Evolutionary conservation across 1,139 yeast species (phyloP).

Genomic region (Geotrichum australiense): DNA sequence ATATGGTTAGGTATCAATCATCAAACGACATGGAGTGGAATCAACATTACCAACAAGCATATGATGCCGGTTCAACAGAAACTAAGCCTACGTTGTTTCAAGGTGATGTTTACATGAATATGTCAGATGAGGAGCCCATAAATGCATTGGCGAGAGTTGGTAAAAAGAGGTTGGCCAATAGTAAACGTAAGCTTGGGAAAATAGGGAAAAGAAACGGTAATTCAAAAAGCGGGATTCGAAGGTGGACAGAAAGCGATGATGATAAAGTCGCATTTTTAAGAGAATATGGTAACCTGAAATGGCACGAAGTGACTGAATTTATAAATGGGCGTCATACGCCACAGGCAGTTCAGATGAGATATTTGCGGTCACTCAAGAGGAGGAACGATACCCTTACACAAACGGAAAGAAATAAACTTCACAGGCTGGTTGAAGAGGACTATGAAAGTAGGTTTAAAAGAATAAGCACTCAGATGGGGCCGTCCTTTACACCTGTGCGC

Average conservation of each 20-base stretch:
- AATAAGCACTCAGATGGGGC: slow-evolving; percentile 29
- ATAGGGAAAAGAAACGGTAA: background rate
- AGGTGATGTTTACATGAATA: too few relatives aligned
- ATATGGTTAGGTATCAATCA: too few relatives aligned
- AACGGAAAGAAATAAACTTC: slow-evolving; percentile 31
- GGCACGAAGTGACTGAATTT: slow-evolving; percentile 36
- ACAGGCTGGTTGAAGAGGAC: slow-evolving; percentile 32
- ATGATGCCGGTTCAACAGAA: too few relatives aligned
- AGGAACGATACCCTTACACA: slow-evolving; percentile 33
- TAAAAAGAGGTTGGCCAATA: too few relatives aligned
- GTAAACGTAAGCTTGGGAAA: too few relatives aligned
- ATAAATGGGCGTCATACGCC: slow-evolving; percentile 34
- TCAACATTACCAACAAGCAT: too few relatives aligned
- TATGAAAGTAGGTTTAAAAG: slow-evolving; percentile 40
- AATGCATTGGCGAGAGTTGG: too few relatives aligned
- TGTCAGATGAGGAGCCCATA: too few relatives aligned
- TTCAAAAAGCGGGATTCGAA: background rate
- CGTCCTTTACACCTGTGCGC: slow-evolving; percentile 22
- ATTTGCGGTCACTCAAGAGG: slow-evolving; percentile 36
- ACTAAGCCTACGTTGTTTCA: too few relatives aligned
- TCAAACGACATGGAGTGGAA: too few relatives aligned
- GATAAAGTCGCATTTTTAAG: slow-evolving; percentile 35
- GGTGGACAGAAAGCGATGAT: slow-evolving; percentile 38
- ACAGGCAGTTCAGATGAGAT: slow-evolving; percentile 31
- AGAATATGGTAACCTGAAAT: slow-evolving; percentile 34